Percentiles rank a stretch among this genome's conserved stretches.
phyloP scores from a whole-genome alignment of 257 asterid species.

The Striga asiatica region DNA sequence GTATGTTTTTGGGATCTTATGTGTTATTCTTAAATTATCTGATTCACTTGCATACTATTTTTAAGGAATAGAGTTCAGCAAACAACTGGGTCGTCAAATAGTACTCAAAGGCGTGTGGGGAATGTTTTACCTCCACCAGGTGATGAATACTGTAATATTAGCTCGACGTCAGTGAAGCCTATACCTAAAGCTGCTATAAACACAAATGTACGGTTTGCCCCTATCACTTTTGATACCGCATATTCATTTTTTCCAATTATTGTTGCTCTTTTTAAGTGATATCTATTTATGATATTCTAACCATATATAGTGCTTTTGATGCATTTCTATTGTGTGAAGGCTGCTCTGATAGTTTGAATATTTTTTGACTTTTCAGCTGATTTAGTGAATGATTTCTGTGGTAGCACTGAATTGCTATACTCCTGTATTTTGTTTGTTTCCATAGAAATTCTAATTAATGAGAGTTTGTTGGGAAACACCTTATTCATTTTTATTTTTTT shows the following conservation, averaged over 20 bases:
- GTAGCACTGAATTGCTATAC: conserved; percentile 4
- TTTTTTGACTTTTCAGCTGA: neutral
- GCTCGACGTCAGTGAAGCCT: conserved; percentile 47
- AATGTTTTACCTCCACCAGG: conserved; percentile 78
- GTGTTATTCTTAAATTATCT: conserved; percentile 9
- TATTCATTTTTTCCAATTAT: neutral
- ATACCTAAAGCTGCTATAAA: conserved; percentile 33
- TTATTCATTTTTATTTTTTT: too few species aligned
- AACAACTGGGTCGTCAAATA: conserved; percentile 49
- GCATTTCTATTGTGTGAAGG: neutral
- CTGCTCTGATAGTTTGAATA: neutral
- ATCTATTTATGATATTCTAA: neutral
- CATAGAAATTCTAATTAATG: neutral
- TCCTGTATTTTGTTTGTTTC: neutral
- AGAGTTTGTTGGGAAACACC: too few species aligned
- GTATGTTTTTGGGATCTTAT: neutral
- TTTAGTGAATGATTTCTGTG: conserved; percentile 7
- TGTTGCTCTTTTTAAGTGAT: neutral
- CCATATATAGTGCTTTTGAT: conserved; percentile 5
- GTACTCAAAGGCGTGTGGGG: conserved; percentile 70
- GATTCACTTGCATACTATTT: conserved; percentile 32
- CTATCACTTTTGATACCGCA: conserved; percentile 10
- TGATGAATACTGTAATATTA: conserved; percentile 56
- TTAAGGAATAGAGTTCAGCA: conserved; percentile 77
- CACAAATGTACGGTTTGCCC: conserved; percentile 51